These are phyloP conservation scores for Podaxis sp. DNA, from an alignment of 768 basidiomycete genomes.

Conservation along the genomic window DNA sequence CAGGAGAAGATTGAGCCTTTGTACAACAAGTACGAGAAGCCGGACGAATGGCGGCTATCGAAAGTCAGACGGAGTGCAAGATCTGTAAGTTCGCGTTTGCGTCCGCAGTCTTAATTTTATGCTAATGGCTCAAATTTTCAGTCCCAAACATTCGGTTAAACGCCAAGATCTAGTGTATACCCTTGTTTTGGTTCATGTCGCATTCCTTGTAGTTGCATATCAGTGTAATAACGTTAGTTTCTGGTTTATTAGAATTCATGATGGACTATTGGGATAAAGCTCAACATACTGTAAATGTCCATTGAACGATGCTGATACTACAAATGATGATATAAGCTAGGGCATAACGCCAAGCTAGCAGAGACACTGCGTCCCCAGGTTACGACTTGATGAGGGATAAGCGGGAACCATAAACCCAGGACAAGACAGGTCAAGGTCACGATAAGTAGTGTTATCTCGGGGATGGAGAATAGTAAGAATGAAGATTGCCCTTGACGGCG, in stretches of 20 bases:
- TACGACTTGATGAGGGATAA: no score
- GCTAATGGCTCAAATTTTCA: slow-evolving; percentile 25
- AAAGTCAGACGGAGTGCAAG: slow-evolving; percentile 90
- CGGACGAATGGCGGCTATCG: slow-evolving; percentile 91
- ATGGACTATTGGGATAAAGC: no score
- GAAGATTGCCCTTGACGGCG: neutral
- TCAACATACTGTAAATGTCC: neutral
- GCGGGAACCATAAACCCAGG: no score
- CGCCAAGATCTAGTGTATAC: neutral
- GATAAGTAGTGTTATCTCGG: no score
- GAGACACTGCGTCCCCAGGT: no score
- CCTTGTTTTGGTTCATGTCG: neutral
- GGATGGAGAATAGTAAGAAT: neutral
- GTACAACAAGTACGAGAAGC: slow-evolving; percentile 93
- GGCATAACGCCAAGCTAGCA: no score
- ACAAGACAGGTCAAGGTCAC: no score
- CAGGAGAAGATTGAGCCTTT: slow-evolving; percentile 97
- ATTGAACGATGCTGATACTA: no score
- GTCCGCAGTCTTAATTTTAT: neutral
- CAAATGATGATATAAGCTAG: no score
- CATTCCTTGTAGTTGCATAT: slow-evolving; percentile 1
- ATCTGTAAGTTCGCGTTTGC: slow-evolving; percentile 43
- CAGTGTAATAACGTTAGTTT: neutral
- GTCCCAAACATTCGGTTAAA: slow-evolving; percentile 89
- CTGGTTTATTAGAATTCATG: neutral